phyloP scores from a whole-genome alignment of 352 stramenopile species.

The Phytophthora niederhauseri region DNA sequence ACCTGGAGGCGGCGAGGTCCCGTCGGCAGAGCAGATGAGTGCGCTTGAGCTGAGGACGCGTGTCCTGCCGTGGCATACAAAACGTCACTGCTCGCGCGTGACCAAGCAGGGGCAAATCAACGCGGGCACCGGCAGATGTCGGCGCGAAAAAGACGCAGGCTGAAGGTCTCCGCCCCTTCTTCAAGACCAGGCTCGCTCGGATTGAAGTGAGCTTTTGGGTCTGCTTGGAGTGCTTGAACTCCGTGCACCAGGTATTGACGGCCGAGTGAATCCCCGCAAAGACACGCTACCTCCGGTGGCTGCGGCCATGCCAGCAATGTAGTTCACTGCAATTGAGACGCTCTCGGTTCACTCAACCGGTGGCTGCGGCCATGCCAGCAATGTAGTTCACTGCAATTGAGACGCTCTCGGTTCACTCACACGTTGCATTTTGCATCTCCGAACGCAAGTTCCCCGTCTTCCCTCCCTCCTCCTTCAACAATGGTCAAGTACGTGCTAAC shows the following conservation, averaged over 20 bases:
- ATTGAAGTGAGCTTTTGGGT: constrained; percentile 12
- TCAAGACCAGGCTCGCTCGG: not conserved
- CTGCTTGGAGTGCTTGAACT: constrained; percentile 11
- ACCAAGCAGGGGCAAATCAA: constrained; percentile 21
- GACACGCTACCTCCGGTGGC: constrained; percentile 19
- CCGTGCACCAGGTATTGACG: constrained; percentile 7
- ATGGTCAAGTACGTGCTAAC: constrained; percentile 27
- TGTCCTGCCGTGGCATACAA: constrained; percentile 20
- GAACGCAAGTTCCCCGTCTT: constrained; percentile 8
- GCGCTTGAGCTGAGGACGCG: constrained; percentile 9
- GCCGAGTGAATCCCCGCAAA: constrained; percentile 18
- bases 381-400: not conserved
- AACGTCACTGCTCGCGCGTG: not conserved
- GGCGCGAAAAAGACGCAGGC: constrained; percentile 27
- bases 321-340: not conserved
- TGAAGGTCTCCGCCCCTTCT: constrained; percentile 17
- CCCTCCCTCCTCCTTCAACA: constrained; percentile 3
- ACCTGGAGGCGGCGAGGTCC: constrained; percentile 10
- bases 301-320: not conserved
- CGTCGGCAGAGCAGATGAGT: constrained; percentile 16
- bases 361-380: not conserved
- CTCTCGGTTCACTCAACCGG: constrained; percentile 4
- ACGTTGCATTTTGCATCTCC: constrained; percentile 24
- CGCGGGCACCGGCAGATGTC: constrained; percentile 18
- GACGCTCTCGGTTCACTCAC: constrained; percentile 5